Percentiles rank a stretch among this genome's conserved stretches.
Evolutionary conservation across 768 basidiomycete genomes (phyloP).

Genomic region (Austroboletus eburneus): DNA sequence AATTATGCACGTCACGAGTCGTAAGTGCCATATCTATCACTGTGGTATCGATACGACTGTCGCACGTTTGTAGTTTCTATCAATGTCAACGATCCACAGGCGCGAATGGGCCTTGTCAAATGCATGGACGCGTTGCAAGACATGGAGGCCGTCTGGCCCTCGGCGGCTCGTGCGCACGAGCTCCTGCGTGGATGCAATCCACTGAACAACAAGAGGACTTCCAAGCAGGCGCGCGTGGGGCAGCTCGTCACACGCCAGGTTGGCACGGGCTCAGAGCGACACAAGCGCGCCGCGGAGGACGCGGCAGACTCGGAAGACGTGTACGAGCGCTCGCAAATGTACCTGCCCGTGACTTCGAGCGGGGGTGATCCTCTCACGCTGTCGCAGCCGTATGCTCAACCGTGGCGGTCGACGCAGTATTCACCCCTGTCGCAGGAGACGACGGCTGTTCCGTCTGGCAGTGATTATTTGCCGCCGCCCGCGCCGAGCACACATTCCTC

Average conservation of each 20-base stretch:
- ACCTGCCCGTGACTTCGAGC: constrained; percentile 2
- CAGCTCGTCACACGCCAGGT: constrained; percentile 10
- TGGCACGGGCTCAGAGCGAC: constrained; percentile 32
- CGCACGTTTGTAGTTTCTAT: constrained; percentile 50
- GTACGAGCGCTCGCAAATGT: constrained; percentile 21
- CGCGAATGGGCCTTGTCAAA: constrained; percentile 54
- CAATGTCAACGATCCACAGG: constrained; percentile 67
- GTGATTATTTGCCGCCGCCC: constrained; percentile 7
- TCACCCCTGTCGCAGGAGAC: constrained; percentile 3
- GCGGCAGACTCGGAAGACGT: constrained; percentile 37
- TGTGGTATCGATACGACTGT: background rate
- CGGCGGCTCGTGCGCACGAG: constrained; percentile 68
- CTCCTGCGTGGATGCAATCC: constrained; percentile 63
- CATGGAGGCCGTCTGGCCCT: constrained; percentile 74
- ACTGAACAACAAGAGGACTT: constrained; percentile 9
- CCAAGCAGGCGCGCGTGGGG: constrained; percentile 2
- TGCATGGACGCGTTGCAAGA: constrained; percentile 63
- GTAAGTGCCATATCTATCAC: constrained; percentile 39
- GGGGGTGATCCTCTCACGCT: background rate
- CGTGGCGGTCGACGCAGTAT: constrained; percentile 30
- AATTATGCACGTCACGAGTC: constrained; percentile 71
- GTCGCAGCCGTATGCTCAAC: constrained; percentile 22
- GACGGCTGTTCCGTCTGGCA: background rate
- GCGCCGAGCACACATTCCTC: constrained; percentile 16
- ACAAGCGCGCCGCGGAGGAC: constrained; percentile 61